phyloP scores from a whole-genome alignment of 2,329 filamentous ascomycete species.

The Torrubiellomyces zombiae region DNA sequence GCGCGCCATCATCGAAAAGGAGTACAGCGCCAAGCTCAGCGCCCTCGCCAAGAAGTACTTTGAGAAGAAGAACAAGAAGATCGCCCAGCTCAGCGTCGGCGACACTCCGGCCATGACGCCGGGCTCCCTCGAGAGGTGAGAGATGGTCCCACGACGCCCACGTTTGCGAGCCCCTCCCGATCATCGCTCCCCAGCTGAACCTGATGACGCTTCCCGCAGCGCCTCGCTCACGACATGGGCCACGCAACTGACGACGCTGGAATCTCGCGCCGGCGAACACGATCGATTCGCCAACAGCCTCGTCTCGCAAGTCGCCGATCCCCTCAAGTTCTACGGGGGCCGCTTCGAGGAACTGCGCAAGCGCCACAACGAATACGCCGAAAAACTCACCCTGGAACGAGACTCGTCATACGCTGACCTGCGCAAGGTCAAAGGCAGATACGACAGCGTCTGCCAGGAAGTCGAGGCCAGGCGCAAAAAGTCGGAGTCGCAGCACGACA shows the following conservation, averaged over 20 bases:
- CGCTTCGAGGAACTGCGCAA: conserved; percentile 89
- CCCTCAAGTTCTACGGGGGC: conserved; percentile 54
- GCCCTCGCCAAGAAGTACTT: conserved; percentile 89
- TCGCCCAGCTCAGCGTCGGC: conserved; percentile 74
- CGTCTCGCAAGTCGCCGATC: conserved; percentile 67
- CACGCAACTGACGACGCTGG: conserved; percentile 79
- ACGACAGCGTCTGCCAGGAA: conserved; percentile 84
- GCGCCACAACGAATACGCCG: conserved; percentile 74
- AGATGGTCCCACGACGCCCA: no score
- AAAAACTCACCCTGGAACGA: conserved; percentile 76
- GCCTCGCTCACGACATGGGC: conserved; percentile 96
- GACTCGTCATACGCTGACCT: conserved; percentile 72
- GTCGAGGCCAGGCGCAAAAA: conserved; percentile 92
- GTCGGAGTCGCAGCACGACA: conserved; percentile 85
- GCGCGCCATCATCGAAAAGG: conserved; percentile 84
- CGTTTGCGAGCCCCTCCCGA: no score
- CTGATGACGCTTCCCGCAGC: conserved; percentile 34
- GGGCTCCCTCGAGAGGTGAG: conserved; percentile 75
- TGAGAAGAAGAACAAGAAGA: conserved; percentile 89
- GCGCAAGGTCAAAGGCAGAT: conserved; percentile 82
- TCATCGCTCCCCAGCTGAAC: no score
- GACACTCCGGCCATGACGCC: conserved; percentile 87
- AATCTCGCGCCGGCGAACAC: conserved; percentile 75
- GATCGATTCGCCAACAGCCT: conserved; percentile 70
- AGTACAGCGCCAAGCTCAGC: conserved; percentile 80